Conservation (phyloP, 257 asterid genomes). For the Penstemon newberryi region DNA sequence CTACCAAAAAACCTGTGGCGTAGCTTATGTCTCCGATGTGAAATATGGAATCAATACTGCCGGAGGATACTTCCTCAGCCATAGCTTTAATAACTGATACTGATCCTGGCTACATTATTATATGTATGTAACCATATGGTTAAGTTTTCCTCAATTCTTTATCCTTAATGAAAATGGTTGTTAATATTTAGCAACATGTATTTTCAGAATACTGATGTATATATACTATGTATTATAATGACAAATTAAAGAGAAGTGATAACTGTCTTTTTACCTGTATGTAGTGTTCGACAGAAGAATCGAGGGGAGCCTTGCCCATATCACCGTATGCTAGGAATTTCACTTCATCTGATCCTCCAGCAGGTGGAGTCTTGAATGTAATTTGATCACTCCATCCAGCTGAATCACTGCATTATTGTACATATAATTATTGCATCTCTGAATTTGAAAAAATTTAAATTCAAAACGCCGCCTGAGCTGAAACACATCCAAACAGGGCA, state of each 20-base stretch:
- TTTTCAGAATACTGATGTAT: no score
- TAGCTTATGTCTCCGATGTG: constrained; percentile 96
- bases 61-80: constrained; percentile 44
- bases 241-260: no score
- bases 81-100: constrained; percentile 62
- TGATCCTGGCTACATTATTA: constrained; percentile 64
- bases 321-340: constrained; percentile 76
- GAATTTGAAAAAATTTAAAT: no score
- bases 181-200: no score
- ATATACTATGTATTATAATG: no score
- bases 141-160: background rate
- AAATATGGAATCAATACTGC: constrained; percentile 64
- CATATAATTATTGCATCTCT: background rate
- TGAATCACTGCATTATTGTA: constrained; percentile 45
- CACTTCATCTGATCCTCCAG: constrained; percentile 64
- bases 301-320: constrained; percentile 92
- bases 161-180: no score
- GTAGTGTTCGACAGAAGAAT: constrained; percentile 69
- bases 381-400: constrained; percentile 70
- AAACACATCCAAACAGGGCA: background rate
- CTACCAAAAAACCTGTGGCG: constrained; percentile 84
- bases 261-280: constrained; percentile 52
- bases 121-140: background rate
- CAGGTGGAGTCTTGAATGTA: constrained; percentile 65
- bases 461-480: background rate